Evolutionary conservation across 2,329 filamentous ascomycete genomes (phyloP).

Genomic region (Monosporascus sp.): DNA sequence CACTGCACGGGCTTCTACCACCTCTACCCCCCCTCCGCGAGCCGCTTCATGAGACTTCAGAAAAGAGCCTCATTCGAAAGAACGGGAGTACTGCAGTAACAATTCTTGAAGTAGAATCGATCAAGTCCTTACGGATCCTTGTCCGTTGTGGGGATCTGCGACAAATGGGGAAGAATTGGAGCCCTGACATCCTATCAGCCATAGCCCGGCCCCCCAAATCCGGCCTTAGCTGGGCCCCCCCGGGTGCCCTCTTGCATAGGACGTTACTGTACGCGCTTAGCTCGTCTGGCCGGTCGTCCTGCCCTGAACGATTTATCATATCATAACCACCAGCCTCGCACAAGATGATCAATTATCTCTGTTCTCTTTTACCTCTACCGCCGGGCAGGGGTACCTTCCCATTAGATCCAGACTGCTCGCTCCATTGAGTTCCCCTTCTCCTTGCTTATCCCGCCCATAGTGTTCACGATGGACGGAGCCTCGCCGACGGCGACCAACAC

Average conservation of each 20-base stretch:
- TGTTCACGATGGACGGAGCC: conserved; percentile 18
- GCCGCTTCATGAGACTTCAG: background rate
- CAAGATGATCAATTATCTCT: background rate
- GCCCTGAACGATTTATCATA: background rate
- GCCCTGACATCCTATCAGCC: background rate
- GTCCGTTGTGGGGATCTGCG: background rate
- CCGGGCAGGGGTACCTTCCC: background rate
- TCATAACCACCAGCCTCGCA: background rate
- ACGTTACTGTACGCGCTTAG: background rate
- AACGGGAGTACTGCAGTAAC: too few species aligned
- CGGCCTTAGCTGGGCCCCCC: background rate
- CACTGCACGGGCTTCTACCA: background rate
- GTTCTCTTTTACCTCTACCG: background rate
- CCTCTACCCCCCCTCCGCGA: background rate
- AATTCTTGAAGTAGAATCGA: too few species aligned
- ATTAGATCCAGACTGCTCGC: background rate
- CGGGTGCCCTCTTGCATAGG: background rate
- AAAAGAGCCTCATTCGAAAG: too few species aligned
- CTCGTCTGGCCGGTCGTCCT: background rate
- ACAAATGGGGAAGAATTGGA: background rate
- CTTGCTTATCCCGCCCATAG: background rate
- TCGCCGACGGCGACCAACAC: conserved; percentile 21
- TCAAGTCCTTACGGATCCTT: background rate
- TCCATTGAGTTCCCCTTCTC: background rate
- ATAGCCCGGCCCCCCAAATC: background rate